These are phyloP conservation scores for Fusarium brevicatenulatum DNA, from an alignment of 2,329 filamentous ascomycete genomes.

Conservation along the genomic window DNA sequence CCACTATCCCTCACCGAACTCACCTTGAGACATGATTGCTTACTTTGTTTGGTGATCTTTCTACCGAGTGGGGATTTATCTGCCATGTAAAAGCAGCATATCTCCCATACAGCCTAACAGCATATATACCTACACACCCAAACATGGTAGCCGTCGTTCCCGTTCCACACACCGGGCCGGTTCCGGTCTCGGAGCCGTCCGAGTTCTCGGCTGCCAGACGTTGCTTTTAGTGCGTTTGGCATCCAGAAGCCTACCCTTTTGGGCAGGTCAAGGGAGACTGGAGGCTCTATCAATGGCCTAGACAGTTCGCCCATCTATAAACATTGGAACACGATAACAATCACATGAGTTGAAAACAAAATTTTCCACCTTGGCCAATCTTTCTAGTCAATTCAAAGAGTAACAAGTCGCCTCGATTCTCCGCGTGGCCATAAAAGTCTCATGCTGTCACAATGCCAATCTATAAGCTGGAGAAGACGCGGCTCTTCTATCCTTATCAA, in stretches of 20 bases:
- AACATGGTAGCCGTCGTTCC: conserved; percentile 18
- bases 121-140: conserved; percentile 9
- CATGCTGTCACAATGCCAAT: conserved; percentile 6
- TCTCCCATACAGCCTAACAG: not conserved
- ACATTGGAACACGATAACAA: not conserved
- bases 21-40: conserved; percentile 11
- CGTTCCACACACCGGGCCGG: conserved; percentile 36
- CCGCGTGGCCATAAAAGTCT: not conserved
- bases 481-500: conserved; percentile 9
- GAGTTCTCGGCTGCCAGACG: conserved; percentile 5
- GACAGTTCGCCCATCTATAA: not conserved
- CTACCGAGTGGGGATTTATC: not conserved
- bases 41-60: conserved; percentile 6
- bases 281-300: not conserved
- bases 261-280: conserved; percentile 32
- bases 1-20: conserved; percentile 20
- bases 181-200: conserved; percentile 40
- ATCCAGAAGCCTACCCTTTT: conserved; percentile 37
- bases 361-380: not conserved
- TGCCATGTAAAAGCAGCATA: not conserved
- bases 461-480: not conserved
- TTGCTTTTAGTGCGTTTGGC: conserved; percentile 1
- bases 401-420: not conserved
- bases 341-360: not conserved
- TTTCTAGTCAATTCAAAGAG: not conserved